Base-by-base conservation (phyloP, 345 rosid species). In the Excoecaria cochinchinensis region DNA sequence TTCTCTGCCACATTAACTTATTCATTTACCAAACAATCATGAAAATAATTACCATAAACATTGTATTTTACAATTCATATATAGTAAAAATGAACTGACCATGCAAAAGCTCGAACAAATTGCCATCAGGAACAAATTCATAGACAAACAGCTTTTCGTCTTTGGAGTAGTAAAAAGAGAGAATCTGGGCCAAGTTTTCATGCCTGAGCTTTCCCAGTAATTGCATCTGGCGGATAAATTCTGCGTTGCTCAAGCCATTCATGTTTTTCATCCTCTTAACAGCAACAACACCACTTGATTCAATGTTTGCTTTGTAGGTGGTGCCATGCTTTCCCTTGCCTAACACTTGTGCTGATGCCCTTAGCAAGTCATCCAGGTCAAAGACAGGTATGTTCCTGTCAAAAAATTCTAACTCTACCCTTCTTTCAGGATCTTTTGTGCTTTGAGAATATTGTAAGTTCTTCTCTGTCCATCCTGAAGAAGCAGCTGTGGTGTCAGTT, bases 331-430 rank as follows among this genome's bases (percentile, higher is more conserved):
- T 85, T 25, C 93, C 93, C 53, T 78, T 87, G 19, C 88, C 89
- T 13, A 89, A 47, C 16, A 82, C 71, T 79, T 85, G 83, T 12
- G 93, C 89, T 3, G 90, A 85, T 74, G 90, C 85, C 68, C 88
- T 78, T 0, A 89, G 86, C 63, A 89, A 80, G 63, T 89, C 93
- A 59, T 89, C 89, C 80, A 87, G 81, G 82, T 86, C 86, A 22
- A 89, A 87, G 5, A 64, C 78, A 0, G 80, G 77, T 68, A 77
- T 69, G 44, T 73, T 80, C 82, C 67, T 81, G 67, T 80, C 82
- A 1, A 89, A 82, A 75, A 89, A 75, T 73, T 80, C 81, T 6
- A 89, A 74, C 52, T 87, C 90, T 48, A 73, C 84, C 25, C 69
- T 66, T 79, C 82, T 83, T 76, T 87, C 89, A 3, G 86, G 82